Evolutionary conservation across 495 filamentous ascomycete genomes (phyloP).

Genomic region (Neurospora terricola): DNA sequence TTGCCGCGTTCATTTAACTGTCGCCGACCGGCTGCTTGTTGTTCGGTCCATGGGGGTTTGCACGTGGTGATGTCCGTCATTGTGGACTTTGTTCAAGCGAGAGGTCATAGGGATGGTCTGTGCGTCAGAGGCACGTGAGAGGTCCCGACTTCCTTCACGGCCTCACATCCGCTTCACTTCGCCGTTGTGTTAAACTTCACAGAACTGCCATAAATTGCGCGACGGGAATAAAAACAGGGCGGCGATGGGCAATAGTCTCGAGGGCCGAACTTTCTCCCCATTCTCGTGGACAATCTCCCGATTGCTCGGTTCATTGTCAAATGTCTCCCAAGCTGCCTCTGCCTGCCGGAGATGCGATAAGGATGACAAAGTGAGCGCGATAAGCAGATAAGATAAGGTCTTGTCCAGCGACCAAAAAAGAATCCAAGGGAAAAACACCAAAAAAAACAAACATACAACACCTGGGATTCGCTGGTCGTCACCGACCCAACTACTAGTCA

Average conservation of each 20-base stretch:
- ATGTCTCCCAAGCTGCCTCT: no score
- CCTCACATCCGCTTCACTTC: neutral
- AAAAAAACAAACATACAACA: constrained; percentile 15
- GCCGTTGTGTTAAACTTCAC: neutral
- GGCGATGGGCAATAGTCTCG: no score
- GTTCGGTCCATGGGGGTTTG: neutral
- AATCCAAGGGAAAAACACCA: no score
- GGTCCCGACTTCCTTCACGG: neutral
- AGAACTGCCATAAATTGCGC: neutral
- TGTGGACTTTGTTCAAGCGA: neutral
- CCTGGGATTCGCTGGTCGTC: constrained; percentile 28
- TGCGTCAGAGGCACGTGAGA: neutral
- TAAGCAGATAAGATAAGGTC: no score
- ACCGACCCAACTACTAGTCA: constrained; percentile 33
- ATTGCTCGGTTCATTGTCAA: no score
- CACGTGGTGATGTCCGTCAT: neutral
- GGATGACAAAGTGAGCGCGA: no score
- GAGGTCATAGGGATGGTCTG: neutral
- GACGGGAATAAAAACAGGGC: neutral
- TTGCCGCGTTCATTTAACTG: neutral
- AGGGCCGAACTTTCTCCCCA: no score
- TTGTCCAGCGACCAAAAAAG: no score
- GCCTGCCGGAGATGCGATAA: no score
- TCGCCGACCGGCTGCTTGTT: neutral
- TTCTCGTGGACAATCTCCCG: no score